Evolutionary conservation across 805 yeast genomes (phyloP).

Genomic region (Danielia oregonensis): DNA sequence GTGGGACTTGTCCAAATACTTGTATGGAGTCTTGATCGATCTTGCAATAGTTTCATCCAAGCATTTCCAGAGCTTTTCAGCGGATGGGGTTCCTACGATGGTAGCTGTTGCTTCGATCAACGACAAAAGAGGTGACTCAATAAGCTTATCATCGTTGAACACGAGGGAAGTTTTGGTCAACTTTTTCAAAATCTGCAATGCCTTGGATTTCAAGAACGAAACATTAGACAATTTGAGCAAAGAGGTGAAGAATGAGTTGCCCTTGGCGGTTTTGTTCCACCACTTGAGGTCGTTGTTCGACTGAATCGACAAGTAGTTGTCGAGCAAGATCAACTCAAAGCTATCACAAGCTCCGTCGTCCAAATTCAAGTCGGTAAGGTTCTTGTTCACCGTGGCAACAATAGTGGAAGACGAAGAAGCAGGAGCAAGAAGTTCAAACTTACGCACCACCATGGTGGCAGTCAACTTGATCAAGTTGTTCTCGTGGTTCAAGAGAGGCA

Average conservation of each 20-base stretch:
- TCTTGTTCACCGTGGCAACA: conserved; percentile 5
- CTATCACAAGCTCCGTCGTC: conserved; percentile 34
- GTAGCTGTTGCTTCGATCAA: conserved; percentile 42
- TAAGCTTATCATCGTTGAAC: conserved; percentile 23
- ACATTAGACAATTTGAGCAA: conserved; percentile 45
- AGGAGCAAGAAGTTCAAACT: conserved; percentile 22
- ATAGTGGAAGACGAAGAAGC: conserved; percentile 17
- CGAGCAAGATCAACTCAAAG: conserved; percentile 55
- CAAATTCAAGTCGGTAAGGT: conserved; percentile 9
- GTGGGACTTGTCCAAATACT: conserved; percentile 62
- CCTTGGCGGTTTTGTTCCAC: conserved; percentile 56
- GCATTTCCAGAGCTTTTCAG: conserved; percentile 51
- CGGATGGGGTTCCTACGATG: conserved; percentile 6
- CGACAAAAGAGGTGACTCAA: conserved; percentile 54
- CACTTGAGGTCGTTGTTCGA: conserved; percentile 68
- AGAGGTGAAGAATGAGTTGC: conserved; percentile 63
- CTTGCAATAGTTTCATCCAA: conserved; percentile 77
- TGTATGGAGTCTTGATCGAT: conserved; percentile 72
- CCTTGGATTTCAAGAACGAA: conserved; percentile 7
- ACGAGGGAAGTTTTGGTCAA: conserved; percentile 11
- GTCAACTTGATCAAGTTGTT: conserved; percentile 46
- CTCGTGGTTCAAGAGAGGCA: conserved; percentile 41
- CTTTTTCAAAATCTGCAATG: conserved; percentile 9
- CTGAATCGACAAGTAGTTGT: conserved; percentile 50
- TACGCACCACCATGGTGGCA: conserved; percentile 40